phyloP scores from a whole-genome alignment of 768 basidiomycete species.

The Stropharia rugosoannulata region DNA sequence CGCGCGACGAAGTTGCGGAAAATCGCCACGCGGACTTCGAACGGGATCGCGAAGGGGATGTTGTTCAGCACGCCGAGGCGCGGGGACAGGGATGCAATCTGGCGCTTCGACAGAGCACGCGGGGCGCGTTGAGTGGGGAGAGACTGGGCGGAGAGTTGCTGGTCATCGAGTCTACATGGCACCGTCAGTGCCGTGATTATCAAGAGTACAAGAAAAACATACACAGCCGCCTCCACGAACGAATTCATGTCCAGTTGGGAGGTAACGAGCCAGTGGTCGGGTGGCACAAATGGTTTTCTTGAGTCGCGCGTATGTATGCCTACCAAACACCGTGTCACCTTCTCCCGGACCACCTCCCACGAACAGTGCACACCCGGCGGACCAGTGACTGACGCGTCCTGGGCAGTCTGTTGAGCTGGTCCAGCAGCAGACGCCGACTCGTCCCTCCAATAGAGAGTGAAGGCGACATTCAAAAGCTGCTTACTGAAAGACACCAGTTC shows the following conservation, averaged over 20 bases:
- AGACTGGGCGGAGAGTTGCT: slow-evolving; percentile 2
- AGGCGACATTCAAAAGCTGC: slow-evolving; percentile 83
- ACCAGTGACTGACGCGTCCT: background rate
- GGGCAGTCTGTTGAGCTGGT: slow-evolving; percentile 20
- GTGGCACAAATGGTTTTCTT: slow-evolving; percentile 76
- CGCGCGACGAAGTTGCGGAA: slow-evolving; percentile 77
- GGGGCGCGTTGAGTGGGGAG: background rate
- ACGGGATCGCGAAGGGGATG: slow-evolving; percentile 94
- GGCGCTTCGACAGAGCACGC: slow-evolving; percentile 56
- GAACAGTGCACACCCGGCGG: slow-evolving; percentile 37
- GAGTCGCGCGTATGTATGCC: slow-evolving; percentile 90
- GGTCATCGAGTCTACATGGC: slow-evolving; percentile 11
- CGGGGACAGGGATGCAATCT: slow-evolving; percentile 75
- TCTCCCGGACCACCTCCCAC: slow-evolving; percentile 73
- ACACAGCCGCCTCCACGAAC: slow-evolving; percentile 90
- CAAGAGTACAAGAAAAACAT: slow-evolving; percentile 23
- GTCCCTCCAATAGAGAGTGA: slow-evolving; percentile 57
- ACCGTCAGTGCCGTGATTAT: background rate
- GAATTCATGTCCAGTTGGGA: slow-evolving; percentile 44
- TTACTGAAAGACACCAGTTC: slow-evolving; percentile 76
- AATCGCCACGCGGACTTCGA: slow-evolving; percentile 86
- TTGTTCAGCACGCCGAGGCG: slow-evolving; percentile 91
- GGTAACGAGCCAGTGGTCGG: slow-evolving; percentile 80
- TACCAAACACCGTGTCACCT: slow-evolving; percentile 74
- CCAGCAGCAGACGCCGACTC: slow-evolving; percentile 28